These are phyloP conservation scores for Puccinia horiana DNA, from an alignment of 1,284 basidiomycete species.

Conservation along the genomic window DNA sequence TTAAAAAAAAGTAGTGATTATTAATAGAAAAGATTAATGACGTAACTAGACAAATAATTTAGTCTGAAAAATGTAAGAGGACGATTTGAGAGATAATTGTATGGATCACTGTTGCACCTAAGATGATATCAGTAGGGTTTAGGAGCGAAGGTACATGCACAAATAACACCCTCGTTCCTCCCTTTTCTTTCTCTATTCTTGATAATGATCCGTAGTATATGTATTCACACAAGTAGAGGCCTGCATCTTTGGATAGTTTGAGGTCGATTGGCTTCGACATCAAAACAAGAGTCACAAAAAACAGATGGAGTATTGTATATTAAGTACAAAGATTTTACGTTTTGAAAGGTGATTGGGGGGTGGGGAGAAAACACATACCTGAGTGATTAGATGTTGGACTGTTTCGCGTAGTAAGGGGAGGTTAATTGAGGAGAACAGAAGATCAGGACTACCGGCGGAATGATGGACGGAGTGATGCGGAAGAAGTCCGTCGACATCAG, in stretches of 20 bases:
- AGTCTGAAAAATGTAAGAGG: background rate
- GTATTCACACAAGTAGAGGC: conserved; percentile 11
- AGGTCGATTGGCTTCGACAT: conserved; percentile 8
- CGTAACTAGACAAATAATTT: too few relatives aligned
- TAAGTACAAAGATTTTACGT: too few relatives aligned
- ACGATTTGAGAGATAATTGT: background rate
- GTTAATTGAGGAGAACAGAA: background rate
- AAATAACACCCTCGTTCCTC: background rate
- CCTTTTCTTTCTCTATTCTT: background rate
- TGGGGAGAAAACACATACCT: background rate
- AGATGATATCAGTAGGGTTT: background rate
- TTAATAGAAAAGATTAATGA: too few relatives aligned
- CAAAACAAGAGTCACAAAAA: background rate
- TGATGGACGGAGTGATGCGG: background rate
- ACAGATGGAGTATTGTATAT: too few relatives aligned
- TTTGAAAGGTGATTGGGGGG: background rate
- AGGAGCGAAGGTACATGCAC: background rate
- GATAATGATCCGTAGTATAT: conserved; percentile 15
- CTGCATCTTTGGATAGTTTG: background rate
- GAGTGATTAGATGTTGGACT: background rate
- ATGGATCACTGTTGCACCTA: background rate
- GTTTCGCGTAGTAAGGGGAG: background rate
- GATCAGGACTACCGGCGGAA: background rate
- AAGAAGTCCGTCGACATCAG: background rate
- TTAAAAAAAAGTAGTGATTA: too few relatives aligned